Base-by-base conservation (phyloP, 2,329 filamentous ascomycete species). In the Xylaria sp. region DNA sequence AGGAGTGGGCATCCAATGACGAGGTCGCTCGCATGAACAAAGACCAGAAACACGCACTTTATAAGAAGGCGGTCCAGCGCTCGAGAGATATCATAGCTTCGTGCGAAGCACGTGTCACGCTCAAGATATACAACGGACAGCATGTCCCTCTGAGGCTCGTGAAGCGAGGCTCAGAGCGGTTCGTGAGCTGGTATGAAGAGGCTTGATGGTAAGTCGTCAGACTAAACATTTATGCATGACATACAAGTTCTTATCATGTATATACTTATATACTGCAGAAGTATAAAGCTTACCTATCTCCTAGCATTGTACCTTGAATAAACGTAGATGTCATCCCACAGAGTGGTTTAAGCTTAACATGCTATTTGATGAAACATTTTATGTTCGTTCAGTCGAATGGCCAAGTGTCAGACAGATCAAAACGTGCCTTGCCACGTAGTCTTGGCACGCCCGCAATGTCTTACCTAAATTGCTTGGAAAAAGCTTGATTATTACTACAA, bases 101-200 rank as follows among this genome's bases (percentile, higher is more conserved):
- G 42, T 88, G 90, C 73, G 83, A 81, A 36, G 86, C 87, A 11
- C 80, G 92, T 59, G 83, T 95, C 67, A 94, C 92, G 65, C 81
- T 95, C 72, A 92, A 93, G 80, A 82, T 95, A 79, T 83, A 88
- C 31, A 84, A 81, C 20, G 82, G 79, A 23, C 80, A 81, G 3
- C 82, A 85, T 59, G 88, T 94, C 36, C 89, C 90, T 0, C 81
- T 94, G 54, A 81, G 91, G 70, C 80, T 94, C 70, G 90, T 92
- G 6, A 88, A 81, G 81, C 87, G 90, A 70, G 92, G 92, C 0
- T 80, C 86, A 73, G 92, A 94, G 84, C 85, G 86, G 73, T 93
- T 94, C 79, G 80, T 87, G 40, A 76, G 77, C 48, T 80, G 67
- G 72, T 23, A 62, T 72, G 57, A 71, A 26, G 17, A 38, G 13